phyloP scores from a whole-genome alignment of 768 basidiomycete genomes.

The Panus rudis region DNA sequence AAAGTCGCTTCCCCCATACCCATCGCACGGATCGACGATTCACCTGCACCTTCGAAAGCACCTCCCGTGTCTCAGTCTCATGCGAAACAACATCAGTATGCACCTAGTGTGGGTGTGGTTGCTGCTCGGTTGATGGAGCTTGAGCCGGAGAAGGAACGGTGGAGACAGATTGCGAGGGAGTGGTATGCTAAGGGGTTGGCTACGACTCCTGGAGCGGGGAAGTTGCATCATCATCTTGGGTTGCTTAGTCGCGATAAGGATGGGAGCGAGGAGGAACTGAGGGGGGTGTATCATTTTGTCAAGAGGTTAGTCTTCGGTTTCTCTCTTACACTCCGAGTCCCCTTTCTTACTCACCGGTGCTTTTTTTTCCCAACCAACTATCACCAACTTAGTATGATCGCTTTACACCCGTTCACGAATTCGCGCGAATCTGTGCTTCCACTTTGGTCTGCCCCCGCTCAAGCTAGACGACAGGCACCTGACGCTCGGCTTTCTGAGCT shows the following conservation, averaged over 20 bases:
- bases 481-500: constrained; percentile 71
- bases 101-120: constrained; percentile 75
- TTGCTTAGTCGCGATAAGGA: constrained; percentile 79
- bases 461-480: constrained; percentile 66
- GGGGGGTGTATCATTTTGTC: constrained; percentile 87
- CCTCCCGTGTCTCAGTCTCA: constrained; percentile 7
- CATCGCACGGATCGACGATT: constrained; percentile 22
- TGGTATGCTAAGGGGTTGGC: constrained; percentile 89
- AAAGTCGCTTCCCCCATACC: constrained; percentile 16
- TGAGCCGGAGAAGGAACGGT: constrained; percentile 87
- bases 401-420: constrained; percentile 78
- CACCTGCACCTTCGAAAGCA: constrained; percentile 23
- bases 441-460: constrained; percentile 75
- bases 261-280: constrained; percentile 79
- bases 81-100: constrained; percentile 5
- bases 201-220: constrained; percentile 89
- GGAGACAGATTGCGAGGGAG: constrained; percentile 82
- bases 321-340: not conserved
- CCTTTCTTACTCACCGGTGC: not conserved
- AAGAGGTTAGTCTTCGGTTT: constrained; percentile 61
- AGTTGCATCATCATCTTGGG: constrained; percentile 91
- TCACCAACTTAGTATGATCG: constrained; percentile 78
- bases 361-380: not conserved
- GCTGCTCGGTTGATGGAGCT: constrained; percentile 79
- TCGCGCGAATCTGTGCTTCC: constrained; percentile 87